Percentiles rank a stretch among this genome's conserved stretches.
Conservation (phyloP, 2,329 filamentous ascomycete species). For the Aspergillus terreus region DNA sequence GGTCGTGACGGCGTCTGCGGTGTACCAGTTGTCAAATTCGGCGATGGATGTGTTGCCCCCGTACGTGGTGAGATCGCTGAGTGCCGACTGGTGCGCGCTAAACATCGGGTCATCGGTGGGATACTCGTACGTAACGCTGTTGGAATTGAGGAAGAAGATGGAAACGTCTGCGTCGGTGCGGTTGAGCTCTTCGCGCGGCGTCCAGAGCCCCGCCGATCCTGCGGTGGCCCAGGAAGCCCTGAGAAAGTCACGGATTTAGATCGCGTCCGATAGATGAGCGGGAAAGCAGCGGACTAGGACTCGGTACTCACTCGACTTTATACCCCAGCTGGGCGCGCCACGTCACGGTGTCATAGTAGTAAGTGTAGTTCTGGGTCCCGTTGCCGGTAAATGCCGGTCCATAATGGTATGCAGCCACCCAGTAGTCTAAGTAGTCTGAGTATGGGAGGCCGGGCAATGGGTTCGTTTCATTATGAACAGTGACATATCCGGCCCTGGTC, state of each 20-base stretch:
- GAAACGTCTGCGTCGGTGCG: conserved; percentile 28
- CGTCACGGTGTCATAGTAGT: not conserved
- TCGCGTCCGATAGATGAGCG: not conserved
- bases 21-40: not conserved
- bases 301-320: not conserved
- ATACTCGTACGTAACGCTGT: conserved; percentile 21
- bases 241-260: not conserved
- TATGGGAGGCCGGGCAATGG: not conserved
- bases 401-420: not conserved
- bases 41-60: not conserved
- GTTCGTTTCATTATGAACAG: not conserved
- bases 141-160: conserved; percentile 28
- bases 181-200: conserved; percentile 26
- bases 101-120: conserved; percentile 31
- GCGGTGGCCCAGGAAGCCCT: not conserved
- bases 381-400: not conserved
- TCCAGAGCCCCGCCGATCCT: conserved; percentile 8
- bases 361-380: not conserved
- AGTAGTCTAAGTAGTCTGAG: not conserved
- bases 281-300: too few species aligned
- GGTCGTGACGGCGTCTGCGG: not conserved
- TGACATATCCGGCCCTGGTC: not conserved
- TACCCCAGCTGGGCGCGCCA: not conserved
- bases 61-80: not conserved
- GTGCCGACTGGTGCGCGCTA: conserved; percentile 16